A percentile compares a stretch with the other conserved stretches of the same genome.
These are phyloP conservation scores for Ilyonectria destructans DNA, from an alignment of 2,329 filamentous ascomycete species.

Conservation along the genomic window DNA sequence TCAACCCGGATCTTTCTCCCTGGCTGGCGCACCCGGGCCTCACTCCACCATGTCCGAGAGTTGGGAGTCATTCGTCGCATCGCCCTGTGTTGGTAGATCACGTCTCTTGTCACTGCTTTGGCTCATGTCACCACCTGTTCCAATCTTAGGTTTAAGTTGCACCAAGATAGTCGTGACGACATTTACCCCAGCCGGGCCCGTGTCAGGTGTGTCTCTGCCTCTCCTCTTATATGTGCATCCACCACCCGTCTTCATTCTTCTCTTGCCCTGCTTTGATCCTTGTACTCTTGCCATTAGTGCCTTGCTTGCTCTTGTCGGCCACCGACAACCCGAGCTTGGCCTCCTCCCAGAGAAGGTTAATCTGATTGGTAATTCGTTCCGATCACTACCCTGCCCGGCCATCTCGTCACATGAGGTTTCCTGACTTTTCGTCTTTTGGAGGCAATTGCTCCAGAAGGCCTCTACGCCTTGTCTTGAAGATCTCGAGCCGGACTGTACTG, in stretches of 20 bases:
- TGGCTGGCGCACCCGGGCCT: background rate
- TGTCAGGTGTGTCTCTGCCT: constrained; percentile 41
- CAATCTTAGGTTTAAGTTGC: constrained; percentile 51
- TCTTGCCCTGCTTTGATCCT: no score
- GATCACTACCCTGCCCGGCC: background rate
- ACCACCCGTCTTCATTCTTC: constrained; percentile 51
- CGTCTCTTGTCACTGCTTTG: constrained; percentile 36
- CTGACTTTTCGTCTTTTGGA: no score
- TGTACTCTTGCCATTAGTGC: constrained; percentile 45
- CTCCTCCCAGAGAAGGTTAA: no score
- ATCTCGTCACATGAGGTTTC: no score
- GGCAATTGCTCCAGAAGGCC: no score
- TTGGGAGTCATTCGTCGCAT: constrained; percentile 51
- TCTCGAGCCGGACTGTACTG: no score
- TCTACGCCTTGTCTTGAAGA: no score
- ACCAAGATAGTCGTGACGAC: constrained; percentile 47
- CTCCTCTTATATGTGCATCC: constrained; percentile 55
- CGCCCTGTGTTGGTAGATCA: constrained; percentile 49
- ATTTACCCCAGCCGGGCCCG: constrained; percentile 46
- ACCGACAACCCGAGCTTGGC: constrained; percentile 10
- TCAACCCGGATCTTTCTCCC: constrained; percentile 50
- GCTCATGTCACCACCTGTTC: constrained; percentile 56
- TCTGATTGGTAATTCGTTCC: background rate
- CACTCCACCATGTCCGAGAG: constrained; percentile 32
- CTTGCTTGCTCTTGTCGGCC: constrained; percentile 36